Conservation (phyloP, 352 stramenopile species). For the Pythium graminicola region DNA sequence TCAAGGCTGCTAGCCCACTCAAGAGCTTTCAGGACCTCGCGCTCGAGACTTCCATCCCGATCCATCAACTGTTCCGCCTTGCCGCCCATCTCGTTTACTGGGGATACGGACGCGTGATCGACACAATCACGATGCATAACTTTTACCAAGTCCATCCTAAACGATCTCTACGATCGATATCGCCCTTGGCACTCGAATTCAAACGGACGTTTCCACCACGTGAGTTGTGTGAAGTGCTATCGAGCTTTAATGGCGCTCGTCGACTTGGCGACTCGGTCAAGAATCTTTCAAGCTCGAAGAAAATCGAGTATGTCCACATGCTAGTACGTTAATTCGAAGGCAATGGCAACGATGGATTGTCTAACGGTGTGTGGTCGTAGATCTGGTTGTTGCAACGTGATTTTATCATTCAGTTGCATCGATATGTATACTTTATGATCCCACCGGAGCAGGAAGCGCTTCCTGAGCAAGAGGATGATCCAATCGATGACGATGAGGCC, state of each 20-base stretch:
- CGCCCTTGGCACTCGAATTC: constrained; percentile 60
- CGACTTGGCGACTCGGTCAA: constrained; percentile 80
- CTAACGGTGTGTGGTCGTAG: constrained; percentile 22
- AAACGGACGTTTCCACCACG: constrained; percentile 61
- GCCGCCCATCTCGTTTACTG: constrained; percentile 81
- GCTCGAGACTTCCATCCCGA: constrained; percentile 64
- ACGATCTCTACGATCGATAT: constrained; percentile 42
- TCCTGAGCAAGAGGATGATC: not conserved
- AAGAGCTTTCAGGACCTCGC: constrained; percentile 83
- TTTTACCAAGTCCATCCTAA: constrained; percentile 76
- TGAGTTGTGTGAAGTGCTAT: constrained; percentile 64
- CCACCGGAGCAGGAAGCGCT: constrained; percentile 51
- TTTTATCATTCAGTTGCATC: constrained; percentile 79
- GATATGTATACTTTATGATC: constrained; percentile 86
- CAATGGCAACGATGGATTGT: too few relatives aligned
- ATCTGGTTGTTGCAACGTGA: constrained; percentile 82
- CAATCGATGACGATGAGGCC: constrained; percentile 7
- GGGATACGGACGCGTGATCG: constrained; percentile 71
- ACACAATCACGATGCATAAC: constrained; percentile 82
- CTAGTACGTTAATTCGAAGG: constrained; percentile 32
- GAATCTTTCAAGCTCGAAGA: constrained; percentile 48
- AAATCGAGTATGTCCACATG: constrained; percentile 85
- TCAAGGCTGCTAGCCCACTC: constrained; percentile 70
- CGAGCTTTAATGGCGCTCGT: constrained; percentile 61
- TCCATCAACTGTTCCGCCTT: constrained; percentile 80